Percentiles rank a stretch among this genome's conserved stretches.
Evolutionary conservation across 148 eudicot genomes (phyloP).

Genomic region (Heliosperma pusillum): DNA sequence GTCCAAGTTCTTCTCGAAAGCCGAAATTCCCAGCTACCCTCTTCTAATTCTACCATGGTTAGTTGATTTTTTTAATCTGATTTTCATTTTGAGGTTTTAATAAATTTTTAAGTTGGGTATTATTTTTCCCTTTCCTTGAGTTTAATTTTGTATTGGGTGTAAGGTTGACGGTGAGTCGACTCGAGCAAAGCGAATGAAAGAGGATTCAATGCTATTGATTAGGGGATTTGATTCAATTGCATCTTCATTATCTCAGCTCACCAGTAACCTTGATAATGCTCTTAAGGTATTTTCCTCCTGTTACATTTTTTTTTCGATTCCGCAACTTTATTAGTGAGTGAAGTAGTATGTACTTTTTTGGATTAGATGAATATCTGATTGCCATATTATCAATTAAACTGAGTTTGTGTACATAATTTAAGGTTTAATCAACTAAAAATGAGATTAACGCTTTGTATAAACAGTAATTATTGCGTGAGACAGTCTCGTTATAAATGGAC

Average conservation of each 20-base stretch:
- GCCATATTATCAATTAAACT: too few species aligned
- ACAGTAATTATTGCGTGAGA: too few species aligned
- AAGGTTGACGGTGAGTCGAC: slow-evolving; percentile 38
- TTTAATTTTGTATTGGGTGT: neutral
- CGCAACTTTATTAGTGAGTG: neutral
- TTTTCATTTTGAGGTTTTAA: neutral
- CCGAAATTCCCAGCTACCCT: slow-evolving; percentile 33
- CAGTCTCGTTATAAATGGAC: too few species aligned
- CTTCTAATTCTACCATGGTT: slow-evolving; percentile 29
- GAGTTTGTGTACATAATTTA: too few species aligned
- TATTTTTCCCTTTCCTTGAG: neutral
- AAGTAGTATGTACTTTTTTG: too few species aligned
- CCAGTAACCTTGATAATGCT: slow-evolving; percentile 59
- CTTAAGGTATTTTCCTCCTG: slow-evolving; percentile 49
- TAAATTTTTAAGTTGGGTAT: neutral
- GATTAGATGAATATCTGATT: too few species aligned
- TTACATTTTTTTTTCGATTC: neutral
- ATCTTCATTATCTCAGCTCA: slow-evolving; percentile 60
- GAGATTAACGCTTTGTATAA: too few species aligned
- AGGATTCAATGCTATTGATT: slow-evolving; percentile 74
- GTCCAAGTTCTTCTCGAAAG: slow-evolving; percentile 59
- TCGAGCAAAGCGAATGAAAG: slow-evolving; percentile 47
- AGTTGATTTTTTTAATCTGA: neutral
- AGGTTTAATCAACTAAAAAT: too few species aligned
- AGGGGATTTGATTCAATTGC: slow-evolving; percentile 84